Base-by-base conservation (phyloP, 768 basidiomycete genomes). In the Boletus rubescentipes region DNA sequence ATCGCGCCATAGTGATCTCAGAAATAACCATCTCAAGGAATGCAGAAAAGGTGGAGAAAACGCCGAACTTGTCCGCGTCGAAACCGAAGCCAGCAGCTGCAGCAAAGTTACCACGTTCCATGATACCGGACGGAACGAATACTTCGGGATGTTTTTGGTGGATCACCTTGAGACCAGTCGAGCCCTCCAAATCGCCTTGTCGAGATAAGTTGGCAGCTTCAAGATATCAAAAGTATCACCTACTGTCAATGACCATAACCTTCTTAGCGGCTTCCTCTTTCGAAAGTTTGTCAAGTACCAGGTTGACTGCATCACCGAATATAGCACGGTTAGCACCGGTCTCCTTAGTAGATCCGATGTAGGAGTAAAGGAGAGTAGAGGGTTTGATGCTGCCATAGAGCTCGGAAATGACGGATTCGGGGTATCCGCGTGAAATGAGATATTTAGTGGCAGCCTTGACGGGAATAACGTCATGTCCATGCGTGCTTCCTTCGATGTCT, bases 11-110 rank as follows among this genome's bases (percentile, higher is more conserved):
- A 11, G 92, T 93, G 47, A 93, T 74, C 70, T 94, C 92, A 5
- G 90, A 92, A 49, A 94, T 71, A 45, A 89, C 77, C 92, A 93
- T 93, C 79, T 94, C 92, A 53, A 92, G 77, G 79, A 94, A 94
- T 4, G 92, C 91, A 45, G 88, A 89, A 75, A 94, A 94, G 5
- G 92, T 93, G 23, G 90, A 91, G 75, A 91, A 91, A 51, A 92
- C 89, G 56, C 92, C 91, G 55, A 87, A 89, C 71, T 91, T 92
- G 63, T 91, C 80, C 21, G 79, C 69, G 35, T 84, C 87, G 65
- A 91, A 93, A 38, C 92, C 92, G 66, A 93, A 94, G 12, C 92
- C 91, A 21, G 90, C 89, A 7, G 90, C 89, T 1, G 89, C 89
- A 18, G 85, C 85, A 63, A 89, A 87, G 71, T 92, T 92, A 50